phyloP scores from a whole-genome alignment of 805 yeast genomes.

The Hanseniaspora lindneri region DNA sequence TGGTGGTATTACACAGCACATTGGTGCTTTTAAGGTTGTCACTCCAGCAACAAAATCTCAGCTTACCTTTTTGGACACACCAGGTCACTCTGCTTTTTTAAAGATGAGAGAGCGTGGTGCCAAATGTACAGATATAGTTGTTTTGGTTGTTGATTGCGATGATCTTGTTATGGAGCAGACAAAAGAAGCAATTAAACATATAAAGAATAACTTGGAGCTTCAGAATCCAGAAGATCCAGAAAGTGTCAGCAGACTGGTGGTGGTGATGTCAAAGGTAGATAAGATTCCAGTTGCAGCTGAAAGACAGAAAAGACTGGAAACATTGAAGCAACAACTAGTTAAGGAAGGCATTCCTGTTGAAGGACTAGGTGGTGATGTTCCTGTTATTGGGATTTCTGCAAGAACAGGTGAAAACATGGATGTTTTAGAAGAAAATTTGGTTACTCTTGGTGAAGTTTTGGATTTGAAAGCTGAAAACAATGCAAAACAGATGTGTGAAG shows the following conservation, averaged over 20 bases:
- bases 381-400: slow-evolving; percentile 77
- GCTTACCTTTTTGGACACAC: slow-evolving; percentile 89
- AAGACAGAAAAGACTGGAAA: slow-evolving; percentile 54
- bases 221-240: slow-evolving; percentile 23
- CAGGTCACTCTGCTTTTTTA: slow-evolving; percentile 94
- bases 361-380: slow-evolving; percentile 91
- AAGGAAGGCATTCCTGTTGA: slow-evolving; percentile 72
- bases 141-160: slow-evolving; percentile 91
- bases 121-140: slow-evolving; percentile 78
- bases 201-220: slow-evolving; percentile 54
- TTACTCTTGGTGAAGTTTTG: slow-evolving; percentile 69
- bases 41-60: slow-evolving; percentile 61
- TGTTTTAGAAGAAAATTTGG: slow-evolving; percentile 75
- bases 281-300: slow-evolving; percentile 33
- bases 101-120: slow-evolving; percentile 97
- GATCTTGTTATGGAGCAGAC: slow-evolving; percentile 98
- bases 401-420: slow-evolving; percentile 84
- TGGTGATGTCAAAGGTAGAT: slow-evolving; percentile 85
- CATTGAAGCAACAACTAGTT: slow-evolving; percentile 67
- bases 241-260: slow-evolving; percentile 46
- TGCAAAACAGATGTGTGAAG: slow-evolving; percentile 43
- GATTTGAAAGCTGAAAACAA: slow-evolving; percentile 56
- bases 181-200: slow-evolving; percentile 86
- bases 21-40: slow-evolving; percentile 88
- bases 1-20: slow-evolving; percentile 97